A percentile compares a stretch with the other conserved stretches of the same genome.
Conservation (phyloP, 345 rosid species). For the Brassica carinata region DNA sequence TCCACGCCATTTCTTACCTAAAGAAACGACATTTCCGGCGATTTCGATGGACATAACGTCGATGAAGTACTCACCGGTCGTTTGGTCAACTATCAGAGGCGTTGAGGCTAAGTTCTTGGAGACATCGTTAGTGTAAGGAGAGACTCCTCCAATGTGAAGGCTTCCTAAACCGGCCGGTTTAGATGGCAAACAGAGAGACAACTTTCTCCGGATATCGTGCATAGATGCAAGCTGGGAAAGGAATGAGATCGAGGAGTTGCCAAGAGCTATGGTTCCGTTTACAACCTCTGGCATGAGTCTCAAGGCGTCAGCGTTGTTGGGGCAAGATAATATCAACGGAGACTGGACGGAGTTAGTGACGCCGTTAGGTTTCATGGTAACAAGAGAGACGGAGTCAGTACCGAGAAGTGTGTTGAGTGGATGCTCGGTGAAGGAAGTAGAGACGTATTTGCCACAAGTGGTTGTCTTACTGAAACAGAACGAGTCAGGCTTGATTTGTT, state of each 20-base stretch:
- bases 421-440: slow-evolving; percentile 14
- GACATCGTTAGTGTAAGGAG: neutral
- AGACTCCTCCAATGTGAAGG: slow-evolving; percentile 14
- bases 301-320: neutral
- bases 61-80: slow-evolving; percentile 33
- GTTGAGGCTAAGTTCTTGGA: slow-evolving; percentile 6
- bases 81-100: slow-evolving; percentile 1
- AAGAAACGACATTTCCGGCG: neutral
- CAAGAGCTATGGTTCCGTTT: slow-evolving; percentile 28
- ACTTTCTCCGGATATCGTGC: neutral
- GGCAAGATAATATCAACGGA: slow-evolving; percentile 2
- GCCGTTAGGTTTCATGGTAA: slow-evolving; percentile 4
- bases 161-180: slow-evolving; percentile 4
- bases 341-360: slow-evolving; percentile 4
- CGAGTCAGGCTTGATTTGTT: neutral
- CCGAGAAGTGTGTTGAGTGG: slow-evolving; percentile 19
- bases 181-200: slow-evolving; percentile 29
- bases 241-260: neutral
- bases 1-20: neutral
- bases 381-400: neutral
- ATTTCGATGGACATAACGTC: slow-evolving; percentile 27
- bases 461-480: neutral
- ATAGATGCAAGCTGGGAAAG: slow-evolving; percentile 8
- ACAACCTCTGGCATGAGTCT: neutral
- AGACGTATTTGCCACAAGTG: slow-evolving; percentile 3